These are phyloP conservation scores for Gentiana macrophylla DNA, from an alignment of 257 asterid species.

Conservation along the genomic window DNA sequence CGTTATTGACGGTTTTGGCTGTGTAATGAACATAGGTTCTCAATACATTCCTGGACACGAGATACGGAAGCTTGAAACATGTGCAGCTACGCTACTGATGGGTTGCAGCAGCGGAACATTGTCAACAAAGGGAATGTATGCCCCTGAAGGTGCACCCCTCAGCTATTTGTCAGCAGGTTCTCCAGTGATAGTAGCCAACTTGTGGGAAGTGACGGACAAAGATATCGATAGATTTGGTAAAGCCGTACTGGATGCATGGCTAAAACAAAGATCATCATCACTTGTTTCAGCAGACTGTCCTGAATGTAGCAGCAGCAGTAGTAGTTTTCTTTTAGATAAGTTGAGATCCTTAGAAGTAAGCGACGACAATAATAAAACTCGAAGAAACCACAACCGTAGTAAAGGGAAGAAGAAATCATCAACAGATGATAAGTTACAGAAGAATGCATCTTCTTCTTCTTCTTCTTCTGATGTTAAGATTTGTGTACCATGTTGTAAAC, in stretches of 20 bases:
- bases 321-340: slow-evolving; percentile 11
- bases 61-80: slow-evolving; percentile 57
- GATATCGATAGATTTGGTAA: slow-evolving; percentile 95
- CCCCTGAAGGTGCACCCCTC: slow-evolving; percentile 89
- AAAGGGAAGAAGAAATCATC: too few species aligned
- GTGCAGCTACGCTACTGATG: slow-evolving; percentile 85
- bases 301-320: slow-evolving; percentile 19
- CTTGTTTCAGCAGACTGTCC: slow-evolving; percentile 23
- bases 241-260: slow-evolving; percentile 84
- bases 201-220: slow-evolving; percentile 96
- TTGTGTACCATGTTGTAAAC: slow-evolving; percentile 26
- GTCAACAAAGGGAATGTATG: slow-evolving; percentile 49
- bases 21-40: slow-evolving; percentile 33
- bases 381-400: not conserved
- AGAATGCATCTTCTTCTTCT: not conserved
- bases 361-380: slow-evolving; percentile 11
- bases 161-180: slow-evolving; percentile 76
- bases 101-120: slow-evolving; percentile 95
- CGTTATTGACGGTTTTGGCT: not conserved
- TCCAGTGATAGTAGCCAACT: slow-evolving; percentile 69
- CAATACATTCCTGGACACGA: slow-evolving; percentile 76
- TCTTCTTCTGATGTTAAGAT: slow-evolving; percentile 5
- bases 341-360: slow-evolving; percentile 16
- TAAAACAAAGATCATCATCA: slow-evolving; percentile 46
- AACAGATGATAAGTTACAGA: too few species aligned